Base-by-base conservation (phyloP, 257 asterid genomes). In the Schizonepeta tenuifolia region DNA sequence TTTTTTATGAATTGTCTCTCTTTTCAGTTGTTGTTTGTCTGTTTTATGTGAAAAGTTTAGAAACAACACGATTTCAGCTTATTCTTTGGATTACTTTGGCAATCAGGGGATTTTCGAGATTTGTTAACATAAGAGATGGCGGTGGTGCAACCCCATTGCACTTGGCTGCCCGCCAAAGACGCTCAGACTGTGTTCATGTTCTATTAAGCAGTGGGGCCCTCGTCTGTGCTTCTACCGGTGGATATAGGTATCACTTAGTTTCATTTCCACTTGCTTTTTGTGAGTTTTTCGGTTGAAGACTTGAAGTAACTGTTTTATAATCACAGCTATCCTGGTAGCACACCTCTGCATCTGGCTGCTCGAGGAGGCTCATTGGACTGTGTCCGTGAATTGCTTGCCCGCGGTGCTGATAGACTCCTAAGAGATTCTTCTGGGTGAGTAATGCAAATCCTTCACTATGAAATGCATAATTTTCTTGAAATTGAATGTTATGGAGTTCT, bases 321-420 rank as follows among this genome's bases (percentile, higher is more conserved):
- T 66, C 65, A 71, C 84, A 90, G 97, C 66, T 80, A 77, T 78
- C 86, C 84, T 22, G 97, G 97, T 13, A 84, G 88, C 74, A 83
- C 97, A 11, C 95, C 97, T 44, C 90, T 91, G 80, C 97, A 91
- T 83, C 82, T 89, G 65, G 97, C 97, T 71, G 97, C 97, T 24
- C 85, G 90, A 6, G 94, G 87, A 59, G 97, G 94, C 38, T 89
- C 97, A 4, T 70, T 91, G 84, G 96, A 91, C 68, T 91, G 92
- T 76, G 86, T 89, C 14, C 89, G 95, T 9, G 92, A 89, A 74
- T 82, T 91, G 81, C 92, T 91, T 76, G 83, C 97, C 67, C 83
- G 91, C 89, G 96, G 96, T 50, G 92, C 96, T 49, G 95, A 91
- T 81, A 83, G 95, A 59, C 87, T 80, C 73, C 93, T 83, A 75